Evolutionary conservation across 805 yeast species (phyloP).

Genomic region (Debaryomyces tyrocola): DNA sequence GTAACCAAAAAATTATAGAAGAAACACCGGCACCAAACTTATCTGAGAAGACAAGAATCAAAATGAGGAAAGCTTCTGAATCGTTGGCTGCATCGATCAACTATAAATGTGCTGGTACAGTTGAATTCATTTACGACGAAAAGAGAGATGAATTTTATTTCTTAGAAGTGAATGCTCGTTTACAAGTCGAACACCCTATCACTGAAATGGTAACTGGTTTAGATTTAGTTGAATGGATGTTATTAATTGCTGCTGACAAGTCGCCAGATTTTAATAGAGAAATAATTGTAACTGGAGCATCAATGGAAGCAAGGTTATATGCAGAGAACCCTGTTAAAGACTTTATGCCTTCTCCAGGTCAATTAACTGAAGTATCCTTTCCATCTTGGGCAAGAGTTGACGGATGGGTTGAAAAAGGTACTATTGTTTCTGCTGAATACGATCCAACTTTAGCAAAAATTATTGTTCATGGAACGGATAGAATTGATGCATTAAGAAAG

Average conservation of each 20-base stretch:
- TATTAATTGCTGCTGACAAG: slow-evolving; percentile 82
- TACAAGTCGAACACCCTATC: slow-evolving; percentile 97
- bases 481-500: slow-evolving; percentile 79
- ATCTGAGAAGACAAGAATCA: slow-evolving; percentile 72
- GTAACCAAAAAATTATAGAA: slow-evolving; percentile 94
- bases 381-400: slow-evolving; percentile 93
- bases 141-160: slow-evolving; percentile 87
- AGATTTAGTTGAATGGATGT: slow-evolving; percentile 97
- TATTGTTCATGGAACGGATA: slow-evolving; percentile 88
- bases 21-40: slow-evolving; percentile 97
- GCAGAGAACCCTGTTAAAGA: slow-evolving; percentile 97
- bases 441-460: slow-evolving; percentile 97
- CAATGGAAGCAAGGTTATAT: slow-evolving; percentile 95
- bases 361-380: slow-evolving; percentile 77
- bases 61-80: slow-evolving; percentile 82
- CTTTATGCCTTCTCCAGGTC: slow-evolving; percentile 96
- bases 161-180: slow-evolving; percentile 92
- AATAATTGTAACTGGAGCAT: slow-evolving; percentile 73
- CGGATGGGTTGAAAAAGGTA: slow-evolving; percentile 90
- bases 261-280: slow-evolving; percentile 73
- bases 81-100: slow-evolving; percentile 78
- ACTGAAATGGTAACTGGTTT: slow-evolving; percentile 94
- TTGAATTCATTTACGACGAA: slow-evolving; percentile 91
- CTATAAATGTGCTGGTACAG: slow-evolving; percentile 97
- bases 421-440: slow-evolving; percentile 85